Conservation (phyloP, 139 green algal genomes). For the Eudorina sp. region DNA sequence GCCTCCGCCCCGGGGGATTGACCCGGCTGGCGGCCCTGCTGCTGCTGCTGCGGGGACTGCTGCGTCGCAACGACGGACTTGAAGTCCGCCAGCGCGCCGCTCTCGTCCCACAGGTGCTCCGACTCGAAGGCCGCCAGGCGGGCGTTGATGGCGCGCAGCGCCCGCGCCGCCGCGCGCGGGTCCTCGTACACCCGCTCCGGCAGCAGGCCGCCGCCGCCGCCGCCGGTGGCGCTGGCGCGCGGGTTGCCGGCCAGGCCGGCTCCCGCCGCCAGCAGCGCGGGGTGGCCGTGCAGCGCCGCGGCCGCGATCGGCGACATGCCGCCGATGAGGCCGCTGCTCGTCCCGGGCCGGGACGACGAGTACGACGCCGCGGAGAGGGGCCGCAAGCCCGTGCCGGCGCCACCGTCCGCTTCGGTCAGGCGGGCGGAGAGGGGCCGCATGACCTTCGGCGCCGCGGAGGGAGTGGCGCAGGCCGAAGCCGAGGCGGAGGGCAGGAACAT, state of each 20-base stretch:
- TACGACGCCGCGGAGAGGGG: conserved; percentile 4
- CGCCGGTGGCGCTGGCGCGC: neutral
- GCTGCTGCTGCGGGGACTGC: neutral
- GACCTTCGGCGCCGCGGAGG: neutral
- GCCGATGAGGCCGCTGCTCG: neutral
- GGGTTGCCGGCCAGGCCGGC: neutral
- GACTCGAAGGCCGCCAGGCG: conserved; percentile 34
- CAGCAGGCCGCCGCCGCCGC: conserved; percentile 21
- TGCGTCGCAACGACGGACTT: neutral
- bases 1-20: neutral
- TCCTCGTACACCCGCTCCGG: conserved; percentile 26
- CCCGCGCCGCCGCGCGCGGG: conserved; percentile 2
- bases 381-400: neutral
- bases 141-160: conserved; percentile 44
- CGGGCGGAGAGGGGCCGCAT: neutral
- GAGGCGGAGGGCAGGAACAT: conserved; percentile 31
- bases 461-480: neutral
- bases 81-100: conserved; percentile 26
- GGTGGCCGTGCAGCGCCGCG: conserved; percentile 30
- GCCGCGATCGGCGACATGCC: conserved; percentile 12
- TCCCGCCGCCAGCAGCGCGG: neutral
- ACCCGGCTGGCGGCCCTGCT: neutral
- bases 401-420: neutral
- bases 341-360: conserved; percentile 12
- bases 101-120: conserved; percentile 45